Percentiles rank a stretch among this genome's conserved stretches.
Evolutionary conservation across 192 early-diverging fungal genomes (phyloP).

Genomic region (Coemansia sp.): DNA sequence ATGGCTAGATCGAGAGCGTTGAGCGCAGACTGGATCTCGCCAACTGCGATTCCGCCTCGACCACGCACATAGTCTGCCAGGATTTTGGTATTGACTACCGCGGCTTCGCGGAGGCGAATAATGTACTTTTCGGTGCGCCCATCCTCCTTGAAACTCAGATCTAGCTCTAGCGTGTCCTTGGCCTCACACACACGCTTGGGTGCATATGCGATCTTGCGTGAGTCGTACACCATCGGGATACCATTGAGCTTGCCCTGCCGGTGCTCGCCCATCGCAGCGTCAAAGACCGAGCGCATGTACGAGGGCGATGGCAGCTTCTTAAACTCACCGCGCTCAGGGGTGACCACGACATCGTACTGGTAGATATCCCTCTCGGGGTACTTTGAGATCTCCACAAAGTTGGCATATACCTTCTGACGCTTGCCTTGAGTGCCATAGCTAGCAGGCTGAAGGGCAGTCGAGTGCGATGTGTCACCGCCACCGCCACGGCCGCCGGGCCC

Average conservation of each 20-base stretch:
- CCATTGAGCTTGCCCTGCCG: slow-evolving; percentile 63
- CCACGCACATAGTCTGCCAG: slow-evolving; percentile 37
- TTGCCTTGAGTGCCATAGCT: slow-evolving; percentile 53
- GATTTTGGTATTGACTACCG: slow-evolving; percentile 60
- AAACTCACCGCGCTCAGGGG: slow-evolving; percentile 54
- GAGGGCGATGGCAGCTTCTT: slow-evolving; percentile 35
- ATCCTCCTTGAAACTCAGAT: slow-evolving; percentile 47
- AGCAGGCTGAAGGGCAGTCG: slow-evolving; percentile 3
- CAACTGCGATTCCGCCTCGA: slow-evolving; percentile 11
- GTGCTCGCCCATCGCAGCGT: slow-evolving; percentile 52
- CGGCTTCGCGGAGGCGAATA: slow-evolving; percentile 63
- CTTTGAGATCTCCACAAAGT: slow-evolving; percentile 78
- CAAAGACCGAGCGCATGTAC: slow-evolving; percentile 77
- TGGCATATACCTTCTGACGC: slow-evolving; percentile 59
- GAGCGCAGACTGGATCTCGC: slow-evolving; percentile 56
- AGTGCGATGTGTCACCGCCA: background rate
- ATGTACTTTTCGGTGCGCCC: slow-evolving; percentile 60
- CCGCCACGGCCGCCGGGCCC: too few relatives aligned
- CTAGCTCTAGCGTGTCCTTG: slow-evolving; percentile 62
- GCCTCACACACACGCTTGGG: slow-evolving; percentile 75
- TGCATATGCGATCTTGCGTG: slow-evolving; percentile 85
- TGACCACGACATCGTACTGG: slow-evolving; percentile 88
- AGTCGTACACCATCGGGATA: slow-evolving; percentile 80
- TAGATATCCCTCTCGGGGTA: slow-evolving; percentile 72
- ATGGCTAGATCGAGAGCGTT: slow-evolving; percentile 83